Conservation (phyloP, 306 rosid genomes). For the Macrotyloma uniflorum region DNA sequence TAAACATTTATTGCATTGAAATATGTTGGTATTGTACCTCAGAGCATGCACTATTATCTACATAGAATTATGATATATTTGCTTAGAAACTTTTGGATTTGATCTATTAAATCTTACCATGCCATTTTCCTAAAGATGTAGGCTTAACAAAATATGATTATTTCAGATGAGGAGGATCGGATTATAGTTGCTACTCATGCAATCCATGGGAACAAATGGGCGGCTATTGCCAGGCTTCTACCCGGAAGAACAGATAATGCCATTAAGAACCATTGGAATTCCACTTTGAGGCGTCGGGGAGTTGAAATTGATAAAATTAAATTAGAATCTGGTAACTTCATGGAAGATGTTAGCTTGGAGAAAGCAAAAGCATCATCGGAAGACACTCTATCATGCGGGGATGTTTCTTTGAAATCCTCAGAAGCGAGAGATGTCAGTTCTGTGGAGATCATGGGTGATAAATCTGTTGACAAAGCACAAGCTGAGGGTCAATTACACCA, state of each 20-base stretch:
- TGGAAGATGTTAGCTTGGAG: constrained; percentile 73
- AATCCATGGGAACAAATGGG: constrained; percentile 93
- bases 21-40: no score
- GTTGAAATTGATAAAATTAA: constrained; percentile 55
- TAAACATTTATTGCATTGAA: background rate
- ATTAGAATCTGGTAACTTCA: constrained; percentile 55
- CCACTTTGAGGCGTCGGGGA: constrained; percentile 79
- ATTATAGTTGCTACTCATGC: constrained; percentile 90
- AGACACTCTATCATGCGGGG: constrained; percentile 84
- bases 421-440: constrained; percentile 76
- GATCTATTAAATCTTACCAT: constrained; percentile 23
- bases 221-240: constrained; percentile 82
- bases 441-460: constrained; percentile 56
- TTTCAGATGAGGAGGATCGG: constrained; percentile 88
- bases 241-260: constrained; percentile 93
- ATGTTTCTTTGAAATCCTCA: constrained; percentile 73
- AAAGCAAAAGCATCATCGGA: constrained; percentile 88
- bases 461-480: constrained; percentile 50
- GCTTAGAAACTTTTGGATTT: constrained; percentile 17
- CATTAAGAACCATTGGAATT: constrained; percentile 93
- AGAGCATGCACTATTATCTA: no score
- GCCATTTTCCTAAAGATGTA: constrained; percentile 16
- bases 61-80: constrained; percentile 6
- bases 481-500: constrained; percentile 50
- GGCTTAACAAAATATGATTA: constrained; percentile 36